Base-by-base conservation (phyloP, 2,329 filamentous ascomycete genomes). In the Calonectria honghensis region DNA sequence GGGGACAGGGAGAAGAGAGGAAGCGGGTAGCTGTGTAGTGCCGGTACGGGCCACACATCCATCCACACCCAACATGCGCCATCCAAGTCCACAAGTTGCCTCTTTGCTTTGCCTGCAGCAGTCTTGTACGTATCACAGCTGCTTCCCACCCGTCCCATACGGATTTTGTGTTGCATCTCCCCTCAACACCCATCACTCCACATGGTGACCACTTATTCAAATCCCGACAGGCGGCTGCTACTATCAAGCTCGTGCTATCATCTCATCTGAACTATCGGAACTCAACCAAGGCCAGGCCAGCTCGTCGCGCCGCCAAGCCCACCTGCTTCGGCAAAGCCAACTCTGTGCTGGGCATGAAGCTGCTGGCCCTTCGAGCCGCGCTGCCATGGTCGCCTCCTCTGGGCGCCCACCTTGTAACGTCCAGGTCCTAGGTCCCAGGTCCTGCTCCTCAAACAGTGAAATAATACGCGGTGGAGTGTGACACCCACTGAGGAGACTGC, bases 401-500 rank as follows among this genome's bases (percentile, higher is more conserved):
- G 32, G 48, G 57, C 59, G 27, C 57, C 68, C 68, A 52, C 57
- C 24, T 63, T 70, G 68, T 13, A 65, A 45, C 68, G 32, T 27
- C 41, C 57, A 51, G 48, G 50, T 37, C 39, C 29, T n/a, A 32
- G 29, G 16, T 35, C 39, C 29, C n/a, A 10, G 20, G 20, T 63
- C 24, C 57, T 68, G 65, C 57, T 32, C 50, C 68, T 35, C 57
- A 70, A 64, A 61, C 57, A 45, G 54, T 59, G 31, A 14, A 32
- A 64, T 27, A 39, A 70, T 61, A n/a, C n/a, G 50, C 51, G 50
- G 59, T 65, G 68, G 54, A 63, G 52, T 59, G 68, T 9, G 50
- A 54, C 50, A 41, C 24, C 69, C 57, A 63, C 68, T 67, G 50
- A 48, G 41, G 64, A 65, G 65, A 32, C 72, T 65, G 78, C 70